A percentile compares a stretch with the other conserved stretches of the same genome.
These are phyloP conservation scores for Periconia sp. DNA, from an alignment of 2,329 filamentous ascomycete species.

Conservation along the genomic window DNA sequence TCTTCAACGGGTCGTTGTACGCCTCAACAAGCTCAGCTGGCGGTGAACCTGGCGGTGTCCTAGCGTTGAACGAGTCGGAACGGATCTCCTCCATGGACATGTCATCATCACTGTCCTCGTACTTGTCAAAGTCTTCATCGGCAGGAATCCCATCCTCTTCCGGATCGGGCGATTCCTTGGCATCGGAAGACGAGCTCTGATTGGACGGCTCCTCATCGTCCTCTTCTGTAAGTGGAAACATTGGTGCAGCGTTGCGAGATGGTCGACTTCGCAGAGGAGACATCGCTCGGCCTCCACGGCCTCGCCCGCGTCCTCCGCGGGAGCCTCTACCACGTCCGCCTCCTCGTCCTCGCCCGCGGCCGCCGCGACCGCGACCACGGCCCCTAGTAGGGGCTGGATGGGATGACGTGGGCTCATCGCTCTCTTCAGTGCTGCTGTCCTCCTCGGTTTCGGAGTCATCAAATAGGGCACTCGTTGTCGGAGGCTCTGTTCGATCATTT, in stretches of 20 bases:
- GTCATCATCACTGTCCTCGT: conserved; percentile 9
- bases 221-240: conserved; percentile 41
- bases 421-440: conserved; percentile 25
- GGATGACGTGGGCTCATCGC: conserved; percentile 26
- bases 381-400: conserved; percentile 26
- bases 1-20: conserved; percentile 11
- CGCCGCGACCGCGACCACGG: conserved; percentile 34
- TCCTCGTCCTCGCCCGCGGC: conserved; percentile 32
- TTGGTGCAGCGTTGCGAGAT: conserved; percentile 39
- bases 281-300: conserved; percentile 22
- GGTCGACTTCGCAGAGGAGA: conserved; percentile 38
- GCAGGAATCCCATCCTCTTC: conserved; percentile 22
- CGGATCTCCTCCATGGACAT: conserved; percentile 19
- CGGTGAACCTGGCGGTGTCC: conserved; percentile 23
- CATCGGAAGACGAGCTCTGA: conserved; percentile 35
- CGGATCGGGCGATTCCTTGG: conserved; percentile 33
- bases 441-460: conserved; percentile 21
- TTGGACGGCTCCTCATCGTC: conserved; percentile 44
- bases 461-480: conserved; percentile 17
- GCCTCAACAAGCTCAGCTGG: conserved; percentile 23
- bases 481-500: conserved; percentile 7
- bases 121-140: conserved; percentile 4
- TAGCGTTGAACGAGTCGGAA: conserved; percentile 13
- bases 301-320: conserved; percentile 33
- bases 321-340: conserved; percentile 35